Evolutionary conservation across 2,329 filamentous ascomycete genomes (phyloP).

Genomic region (Botrytis paeoniae): DNA sequence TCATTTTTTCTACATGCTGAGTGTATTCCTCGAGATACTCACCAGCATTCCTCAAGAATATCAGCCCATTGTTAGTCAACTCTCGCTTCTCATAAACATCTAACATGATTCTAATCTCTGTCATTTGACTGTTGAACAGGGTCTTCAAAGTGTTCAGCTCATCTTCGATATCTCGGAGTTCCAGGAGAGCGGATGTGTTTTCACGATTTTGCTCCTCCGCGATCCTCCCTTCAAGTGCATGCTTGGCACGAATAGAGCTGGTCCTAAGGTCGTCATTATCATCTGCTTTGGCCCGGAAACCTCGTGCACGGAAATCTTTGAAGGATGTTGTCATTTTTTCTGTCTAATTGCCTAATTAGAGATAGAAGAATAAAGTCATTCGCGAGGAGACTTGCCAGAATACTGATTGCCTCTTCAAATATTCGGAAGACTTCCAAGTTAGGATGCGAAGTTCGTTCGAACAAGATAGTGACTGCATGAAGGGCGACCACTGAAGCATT

Average conservation of each 20-base stretch:
- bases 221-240: slow-evolving; percentile 11
- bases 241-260: slow-evolving; percentile 18
- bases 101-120: slow-evolving; percentile 13
- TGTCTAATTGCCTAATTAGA: neutral
- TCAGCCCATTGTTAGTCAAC: slow-evolving; percentile 11
- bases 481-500: neutral
- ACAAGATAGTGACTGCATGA: neutral
- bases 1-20: slow-evolving; percentile 8
- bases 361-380: neutral
- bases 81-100: neutral
- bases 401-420: slow-evolving; percentile 24
- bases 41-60: slow-evolving; percentile 11
- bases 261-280: slow-evolving; percentile 13
- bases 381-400: slow-evolving; percentile 6
- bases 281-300: slow-evolving; percentile 17
- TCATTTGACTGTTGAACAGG: slow-evolving; percentile 10
- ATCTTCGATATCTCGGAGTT: slow-evolving; percentile 22
- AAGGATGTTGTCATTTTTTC: slow-evolving; percentile 22
- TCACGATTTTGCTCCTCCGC: slow-evolving; percentile 23
- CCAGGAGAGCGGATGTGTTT: slow-evolving; percentile 21
- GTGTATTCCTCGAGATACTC: slow-evolving; percentile 16
- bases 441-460: neutral
- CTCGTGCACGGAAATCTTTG: slow-evolving; percentile 18
- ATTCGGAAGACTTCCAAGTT: slow-evolving; percentile 6
- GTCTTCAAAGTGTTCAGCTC: slow-evolving; percentile 20